These are phyloP conservation scores for Thermothielavioides terrestris DNA, from an alignment of 495 filamentous ascomycete species.

Conservation along the genomic window DNA sequence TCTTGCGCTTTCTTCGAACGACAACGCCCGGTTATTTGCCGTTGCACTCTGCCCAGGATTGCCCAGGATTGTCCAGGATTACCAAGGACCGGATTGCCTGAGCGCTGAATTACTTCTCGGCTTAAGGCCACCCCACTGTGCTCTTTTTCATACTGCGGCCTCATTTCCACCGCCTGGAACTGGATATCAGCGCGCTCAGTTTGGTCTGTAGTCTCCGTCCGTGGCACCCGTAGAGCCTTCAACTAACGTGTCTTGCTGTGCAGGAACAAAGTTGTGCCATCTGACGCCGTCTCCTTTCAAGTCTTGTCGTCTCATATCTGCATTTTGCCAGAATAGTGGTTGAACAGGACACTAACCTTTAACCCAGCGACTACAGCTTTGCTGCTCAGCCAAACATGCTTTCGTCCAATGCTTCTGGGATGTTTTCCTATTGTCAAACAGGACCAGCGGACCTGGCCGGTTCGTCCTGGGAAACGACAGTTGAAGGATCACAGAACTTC, in stretches of 20 bases:
- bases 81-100: not conserved
- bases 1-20: too few relatives aligned
- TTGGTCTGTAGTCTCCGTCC: slow-evolving; percentile 31
- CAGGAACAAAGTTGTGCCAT: slow-evolving; percentile 46
- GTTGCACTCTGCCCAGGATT: not conserved
- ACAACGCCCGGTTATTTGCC: too few relatives aligned
- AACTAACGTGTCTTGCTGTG: slow-evolving; percentile 23
- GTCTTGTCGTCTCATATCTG: slow-evolving; percentile 21
- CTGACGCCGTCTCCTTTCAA: slow-evolving; percentile 28
- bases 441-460: slow-evolving; percentile 43
- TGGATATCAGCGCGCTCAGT: slow-evolving; percentile 15
- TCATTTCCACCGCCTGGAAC: not conserved
- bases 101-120: not conserved
- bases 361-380: slow-evolving; percentile 45
- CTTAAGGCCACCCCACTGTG: not conserved
- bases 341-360: slow-evolving; percentile 45
- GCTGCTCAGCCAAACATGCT: slow-evolving; percentile 40
- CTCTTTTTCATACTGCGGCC: not conserved
- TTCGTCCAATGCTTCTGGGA: slow-evolving; percentile 39
- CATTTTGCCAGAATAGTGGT: slow-evolving; percentile 16
- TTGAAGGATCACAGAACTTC: slow-evolving; percentile 48
- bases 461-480: slow-evolving; percentile 44
- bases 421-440: slow-evolving; percentile 48
- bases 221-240: slow-evolving; percentile 1
- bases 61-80: not conserved